Evolutionary conservation across 1,139 yeast species (phyloP), one percentile per base, ranked within the genome.

Genomic region (Kodamaea sp.): DNA sequence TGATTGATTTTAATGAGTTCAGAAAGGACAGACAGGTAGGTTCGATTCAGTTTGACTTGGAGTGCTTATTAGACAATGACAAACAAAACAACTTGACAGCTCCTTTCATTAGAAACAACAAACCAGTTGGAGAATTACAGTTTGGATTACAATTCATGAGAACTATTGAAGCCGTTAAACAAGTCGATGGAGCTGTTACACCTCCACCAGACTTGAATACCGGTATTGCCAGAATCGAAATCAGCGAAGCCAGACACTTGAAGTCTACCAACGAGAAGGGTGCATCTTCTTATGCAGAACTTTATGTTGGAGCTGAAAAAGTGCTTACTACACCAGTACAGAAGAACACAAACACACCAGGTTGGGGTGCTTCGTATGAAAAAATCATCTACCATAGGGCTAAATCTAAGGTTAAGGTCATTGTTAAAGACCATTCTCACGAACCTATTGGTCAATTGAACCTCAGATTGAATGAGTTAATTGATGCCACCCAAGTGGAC

Each of bases 201-300:
- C 90, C 95, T 30, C 89, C 95, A 29, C 96, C 96, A 33, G 96
- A 89, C 48, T 78, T 88, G 59, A 89, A 88, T 61, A 87, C 97
- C 13, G 98, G 98, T 71, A 83, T 92, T 50, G 80, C 84, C 18
- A 76, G 82, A 51, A 59, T 84, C 39, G 70, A 66, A 37, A 55
- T 78, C 31, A 48, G 57, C n/a, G 78, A 71, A 42, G 81, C 78
- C 15, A 70, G 81, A 59, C 66, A 73, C 58, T 67, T 60, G 66
- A 61, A 43, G 59, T 64, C 55, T 53, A 47, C 55, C 10, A 56
- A 57, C 26, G 74, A 68, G 27, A 68, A 76, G 47, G 65, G 69
- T 14, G 68, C 80, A 22, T 63, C 85, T n/a, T 69, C 89, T 2
- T 84, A 70, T 57, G 89, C 83, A 26, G 95, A 89, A 54, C 50